Evolutionary conservation across 805 yeast species (phyloP).

Genomic region (Hanseniaspora meyeri): DNA sequence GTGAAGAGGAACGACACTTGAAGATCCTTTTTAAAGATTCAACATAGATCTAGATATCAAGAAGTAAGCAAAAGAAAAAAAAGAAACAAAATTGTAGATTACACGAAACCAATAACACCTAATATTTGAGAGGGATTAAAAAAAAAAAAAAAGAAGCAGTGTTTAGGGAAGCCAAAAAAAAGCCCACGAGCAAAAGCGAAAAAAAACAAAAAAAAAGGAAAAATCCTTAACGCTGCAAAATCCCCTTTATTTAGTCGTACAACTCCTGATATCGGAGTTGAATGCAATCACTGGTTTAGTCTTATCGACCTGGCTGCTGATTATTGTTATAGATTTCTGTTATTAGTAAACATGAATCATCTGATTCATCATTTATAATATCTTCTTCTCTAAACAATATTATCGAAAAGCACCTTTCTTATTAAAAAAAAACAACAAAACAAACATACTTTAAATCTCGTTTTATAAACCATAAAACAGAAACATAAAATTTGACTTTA

Average conservation of each 20-base stretch:
- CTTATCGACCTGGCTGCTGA: background rate
- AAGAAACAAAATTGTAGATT: background rate
- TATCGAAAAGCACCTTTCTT: too few species aligned
- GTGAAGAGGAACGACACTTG: too few species aligned
- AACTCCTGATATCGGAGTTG: background rate
- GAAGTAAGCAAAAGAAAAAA: too few species aligned
- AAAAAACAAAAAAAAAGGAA: background rate
- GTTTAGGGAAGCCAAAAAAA: background rate
- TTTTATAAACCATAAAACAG: background rate
- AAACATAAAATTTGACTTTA: background rate
- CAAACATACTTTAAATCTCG: background rate
- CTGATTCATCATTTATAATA: background rate
- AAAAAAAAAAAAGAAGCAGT: background rate
- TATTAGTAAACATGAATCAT: background rate
- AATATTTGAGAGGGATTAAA: background rate
- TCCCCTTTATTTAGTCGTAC: background rate
- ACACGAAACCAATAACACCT: background rate
- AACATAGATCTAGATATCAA: background rate
- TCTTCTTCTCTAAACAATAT: background rate
- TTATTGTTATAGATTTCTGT: background rate
- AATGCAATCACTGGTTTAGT: background rate
- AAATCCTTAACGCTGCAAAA: background rate
- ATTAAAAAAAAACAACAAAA: background rate
- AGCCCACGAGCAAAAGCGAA: background rate
- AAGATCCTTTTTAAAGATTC: background rate